Conservation (phyloP, 345 rosid genomes). For the Physaria fendleri region DNA sequence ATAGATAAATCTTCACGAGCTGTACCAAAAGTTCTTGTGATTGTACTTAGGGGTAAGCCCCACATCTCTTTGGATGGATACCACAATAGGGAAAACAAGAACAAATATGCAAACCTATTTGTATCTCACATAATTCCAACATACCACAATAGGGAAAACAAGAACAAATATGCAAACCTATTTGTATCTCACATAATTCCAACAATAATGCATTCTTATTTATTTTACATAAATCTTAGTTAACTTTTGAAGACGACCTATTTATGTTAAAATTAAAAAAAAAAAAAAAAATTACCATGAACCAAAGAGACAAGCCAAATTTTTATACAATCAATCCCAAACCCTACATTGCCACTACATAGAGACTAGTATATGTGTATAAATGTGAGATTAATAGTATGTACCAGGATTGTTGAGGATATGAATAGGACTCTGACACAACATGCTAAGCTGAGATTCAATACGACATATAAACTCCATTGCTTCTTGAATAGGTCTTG, state of each 20-base stretch:
- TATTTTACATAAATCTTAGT: neutral
- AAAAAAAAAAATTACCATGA: no score
- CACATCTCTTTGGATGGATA: slow-evolving; percentile 18
- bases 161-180: slow-evolving; percentile 7
- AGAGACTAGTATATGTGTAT: neutral
- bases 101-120: slow-evolving; percentile 8
- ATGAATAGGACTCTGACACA: slow-evolving; percentile 63
- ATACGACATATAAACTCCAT: slow-evolving; percentile 96
- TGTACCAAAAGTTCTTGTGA: slow-evolving; percentile 7
- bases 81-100: slow-evolving; percentile 17
- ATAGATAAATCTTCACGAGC: neutral
- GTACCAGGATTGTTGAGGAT: slow-evolving; percentile 77
- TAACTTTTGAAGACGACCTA: neutral
- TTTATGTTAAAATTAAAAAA: no score
- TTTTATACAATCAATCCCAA: no score
- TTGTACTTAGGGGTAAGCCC: slow-evolving; percentile 18
- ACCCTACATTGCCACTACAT: no score
- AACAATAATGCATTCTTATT: slow-evolving; percentile 5
- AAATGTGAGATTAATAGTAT: neutral
- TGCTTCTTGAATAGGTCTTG: no score
- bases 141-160: slow-evolving; percentile 18
- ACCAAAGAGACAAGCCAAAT: no score
- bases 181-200: neutral
- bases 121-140: neutral
- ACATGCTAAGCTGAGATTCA: slow-evolving; percentile 81